Conservation (phyloP, 306 rosid genomes). For the Lupinus albus region DNA sequence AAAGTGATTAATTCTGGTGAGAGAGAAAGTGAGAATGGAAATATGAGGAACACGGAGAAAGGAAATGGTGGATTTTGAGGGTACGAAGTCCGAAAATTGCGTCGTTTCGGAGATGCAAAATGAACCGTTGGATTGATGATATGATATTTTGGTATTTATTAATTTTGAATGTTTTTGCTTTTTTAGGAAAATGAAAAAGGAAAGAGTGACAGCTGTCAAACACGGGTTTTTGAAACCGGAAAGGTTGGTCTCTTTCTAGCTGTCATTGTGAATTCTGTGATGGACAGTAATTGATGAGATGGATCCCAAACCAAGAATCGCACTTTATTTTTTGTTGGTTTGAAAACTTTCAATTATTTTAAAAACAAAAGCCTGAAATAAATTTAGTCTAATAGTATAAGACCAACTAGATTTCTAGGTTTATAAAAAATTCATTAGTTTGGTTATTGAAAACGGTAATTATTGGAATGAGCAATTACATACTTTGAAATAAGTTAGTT, state of each 20-base stretch:
- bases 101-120: slow-evolving; percentile 42
- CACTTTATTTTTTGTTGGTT: slow-evolving; percentile 38
- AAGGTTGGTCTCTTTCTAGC: slow-evolving; percentile 24
- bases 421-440: too few relatives aligned
- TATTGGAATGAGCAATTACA: too few relatives aligned
- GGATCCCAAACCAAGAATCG: slow-evolving; percentile 23
- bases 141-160: neutral
- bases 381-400: too few relatives aligned
- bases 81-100: slow-evolving; percentile 58
- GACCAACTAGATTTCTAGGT: too few relatives aligned
- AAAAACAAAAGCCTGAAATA: too few relatives aligned
- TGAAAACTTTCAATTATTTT: slow-evolving; percentile 35
- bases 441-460: too few relatives aligned
- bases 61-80: slow-evolving; percentile 47
- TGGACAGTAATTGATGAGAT: neutral
- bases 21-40: slow-evolving; percentile 29
- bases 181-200: neutral
- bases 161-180: neutral
- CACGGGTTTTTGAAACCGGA: slow-evolving; percentile 46
- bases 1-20: slow-evolving; percentile 10
- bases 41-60: slow-evolving; percentile 39
- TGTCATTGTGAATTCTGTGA: slow-evolving; percentile 26
- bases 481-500: too few relatives aligned
- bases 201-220: slow-evolving; percentile 52
- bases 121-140: slow-evolving; percentile 58